Conservation (phyloP, 78 protist genomes). For the Dictyostelium brefeldianum region DNA sequence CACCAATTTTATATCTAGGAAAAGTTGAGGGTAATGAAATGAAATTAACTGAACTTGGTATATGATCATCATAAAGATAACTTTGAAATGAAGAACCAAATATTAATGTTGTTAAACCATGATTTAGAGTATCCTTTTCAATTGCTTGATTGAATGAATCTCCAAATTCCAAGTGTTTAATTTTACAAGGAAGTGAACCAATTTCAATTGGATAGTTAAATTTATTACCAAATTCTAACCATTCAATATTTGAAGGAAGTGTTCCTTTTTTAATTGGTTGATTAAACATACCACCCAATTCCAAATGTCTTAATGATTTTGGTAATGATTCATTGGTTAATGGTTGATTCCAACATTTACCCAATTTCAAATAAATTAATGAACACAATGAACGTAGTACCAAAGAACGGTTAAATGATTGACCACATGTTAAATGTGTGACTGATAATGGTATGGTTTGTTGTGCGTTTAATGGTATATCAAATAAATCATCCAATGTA, state of each 20-base stretch:
- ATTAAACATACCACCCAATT: neutral
- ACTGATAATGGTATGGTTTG: neutral
- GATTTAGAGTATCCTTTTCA: neutral
- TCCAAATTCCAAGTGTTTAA: neutral
- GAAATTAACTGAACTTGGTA: neutral
- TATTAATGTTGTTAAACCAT: neutral
- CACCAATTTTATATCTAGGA: neutral
- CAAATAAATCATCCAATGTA: neutral
- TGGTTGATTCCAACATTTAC: slow-evolving; percentile 5
- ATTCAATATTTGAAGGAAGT: neutral
- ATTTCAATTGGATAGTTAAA: neutral
- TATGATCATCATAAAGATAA: neutral
- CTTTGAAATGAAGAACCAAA: neutral
- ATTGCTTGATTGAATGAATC: neutral
- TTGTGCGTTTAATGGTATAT: neutral
- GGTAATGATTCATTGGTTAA: neutral
- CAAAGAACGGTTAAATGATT: neutral
- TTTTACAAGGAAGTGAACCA: neutral
- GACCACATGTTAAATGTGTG: neutral
- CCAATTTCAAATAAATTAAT: neutral
- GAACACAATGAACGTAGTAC: neutral
- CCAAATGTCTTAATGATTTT: neutral
- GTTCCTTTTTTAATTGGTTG: neutral
- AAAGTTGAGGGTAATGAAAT: slow-evolving; percentile 1
- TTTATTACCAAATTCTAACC: slow-evolving; percentile 12